Conservation (phyloP, 2,329 filamentous ascomycete species). For the Aspergillus nomiae region DNA sequence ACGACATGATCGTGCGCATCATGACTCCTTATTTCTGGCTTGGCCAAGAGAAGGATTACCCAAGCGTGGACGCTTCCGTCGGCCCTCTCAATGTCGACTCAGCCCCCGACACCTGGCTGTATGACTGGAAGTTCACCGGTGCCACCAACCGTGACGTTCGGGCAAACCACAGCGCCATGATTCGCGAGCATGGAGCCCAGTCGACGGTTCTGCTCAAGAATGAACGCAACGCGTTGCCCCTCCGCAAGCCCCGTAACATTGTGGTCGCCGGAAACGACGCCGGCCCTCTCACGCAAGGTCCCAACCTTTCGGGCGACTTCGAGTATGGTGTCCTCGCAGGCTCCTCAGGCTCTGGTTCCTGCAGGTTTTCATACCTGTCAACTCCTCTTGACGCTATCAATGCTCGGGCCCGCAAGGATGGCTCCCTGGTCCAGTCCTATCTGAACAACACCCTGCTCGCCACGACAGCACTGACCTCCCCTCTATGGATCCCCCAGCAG, state of each 20-base stretch:
- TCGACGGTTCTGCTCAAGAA: constrained; percentile 9
- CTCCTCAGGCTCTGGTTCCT: background rate
- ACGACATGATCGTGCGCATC: constrained; percentile 52
- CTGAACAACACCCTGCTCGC: constrained; percentile 25
- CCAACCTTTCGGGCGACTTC: background rate
- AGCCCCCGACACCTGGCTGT: constrained; percentile 23
- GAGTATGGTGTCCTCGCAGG: background rate
- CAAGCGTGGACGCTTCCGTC: constrained; percentile 28
- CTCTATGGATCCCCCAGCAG: background rate
- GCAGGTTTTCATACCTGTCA: background rate
- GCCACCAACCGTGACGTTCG: constrained; percentile 60
- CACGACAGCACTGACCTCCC: background rate
- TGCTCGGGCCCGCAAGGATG: background rate
- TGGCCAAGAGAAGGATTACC: constrained; percentile 48
- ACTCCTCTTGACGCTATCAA: constrained; percentile 2
- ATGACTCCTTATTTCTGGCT: constrained; percentile 50
- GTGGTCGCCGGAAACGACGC: constrained; percentile 55
- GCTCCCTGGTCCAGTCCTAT: constrained; percentile 10
- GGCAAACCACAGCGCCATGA: constrained; percentile 66
- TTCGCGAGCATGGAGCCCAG: constrained; percentile 57
- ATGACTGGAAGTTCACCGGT: constrained; percentile 25
- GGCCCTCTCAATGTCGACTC: constrained; percentile 18
- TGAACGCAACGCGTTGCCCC: constrained; percentile 49
- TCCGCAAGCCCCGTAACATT: constrained; percentile 49
- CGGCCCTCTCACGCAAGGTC: constrained; percentile 28